Evolutionary conservation across 108 stramenopile species (phyloP), one percentile per base, ranked within the genome.

Genomic region (Cyclotella choctawhatcheeana): DNA sequence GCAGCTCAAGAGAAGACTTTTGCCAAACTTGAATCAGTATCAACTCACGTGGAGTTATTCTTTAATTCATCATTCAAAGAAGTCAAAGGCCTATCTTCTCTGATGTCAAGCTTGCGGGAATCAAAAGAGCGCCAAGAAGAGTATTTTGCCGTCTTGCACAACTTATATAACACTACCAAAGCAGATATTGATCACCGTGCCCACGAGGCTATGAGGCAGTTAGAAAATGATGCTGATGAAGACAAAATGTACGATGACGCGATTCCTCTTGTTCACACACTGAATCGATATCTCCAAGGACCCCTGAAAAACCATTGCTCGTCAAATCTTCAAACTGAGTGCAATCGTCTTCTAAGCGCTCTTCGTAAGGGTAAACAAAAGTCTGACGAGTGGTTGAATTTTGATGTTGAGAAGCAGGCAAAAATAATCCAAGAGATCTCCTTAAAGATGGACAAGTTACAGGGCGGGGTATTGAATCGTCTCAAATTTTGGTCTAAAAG

Each of bases 181-280:
- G 59, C 44, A 18, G 7, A 50, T 22, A 43, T 86, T 17, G 44
- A 37, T 18, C 37, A n/a, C n/a, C n/a, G n/a, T n/a, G n/a, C n/a
- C n/a, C n/a, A n/a, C n/a, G n/a, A n/a, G n/a, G n/a, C n/a, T n/a
- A n/a, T n/a, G n/a, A n/a, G n/a, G n/a, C n/a, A n/a, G n/a, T n/a
- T n/a, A n/a, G n/a, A n/a, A n/a, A n/a, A n/a, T n/a, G n/a, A 66
- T 58, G 79, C 73, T 1, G 30, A 35, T 5, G 68, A 71, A 45
- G 20, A 8, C 44, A 17, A 55, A 8, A 79, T 76, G 52, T 79
- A 59, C 62, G 83, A 82, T 52, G 84, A 87, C 63, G 54, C 45
- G 5, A 75, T 84, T 21, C 47, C 59, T 0, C 20, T 47, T 5
- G 17, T 67, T 21, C 56, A 61, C 44, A 10, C 25, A 0, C 37